These are phyloP conservation scores for Hericium erinaceus DNA, from an alignment of 768 basidiomycete genomes.

Conservation along the genomic window DNA sequence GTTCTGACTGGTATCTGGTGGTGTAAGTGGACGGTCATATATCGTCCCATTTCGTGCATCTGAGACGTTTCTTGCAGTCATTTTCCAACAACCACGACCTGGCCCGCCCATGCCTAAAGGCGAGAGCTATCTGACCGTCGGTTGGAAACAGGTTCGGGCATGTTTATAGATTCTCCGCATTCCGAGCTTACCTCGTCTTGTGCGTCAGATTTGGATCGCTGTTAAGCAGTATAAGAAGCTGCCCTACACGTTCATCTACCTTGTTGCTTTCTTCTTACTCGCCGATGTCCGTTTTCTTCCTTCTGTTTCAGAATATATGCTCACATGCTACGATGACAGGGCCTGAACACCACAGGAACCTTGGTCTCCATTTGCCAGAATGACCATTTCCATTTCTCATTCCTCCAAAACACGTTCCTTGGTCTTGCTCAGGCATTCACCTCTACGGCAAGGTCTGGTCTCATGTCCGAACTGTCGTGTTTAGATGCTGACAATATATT, in stretches of 20 bases:
- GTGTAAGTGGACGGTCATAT: constrained; percentile 41
- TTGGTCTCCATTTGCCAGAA: constrained; percentile 73
- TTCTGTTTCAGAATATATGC: not conserved
- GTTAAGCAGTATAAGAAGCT: constrained; percentile 67
- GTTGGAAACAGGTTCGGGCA: constrained; percentile 68
- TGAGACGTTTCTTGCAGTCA: constrained; percentile 34
- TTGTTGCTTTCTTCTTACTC: constrained; percentile 69
- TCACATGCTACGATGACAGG: constrained; percentile 30
- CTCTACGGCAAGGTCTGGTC: constrained; percentile 36
- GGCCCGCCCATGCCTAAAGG: constrained; percentile 73
- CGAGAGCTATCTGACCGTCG: constrained; percentile 69
- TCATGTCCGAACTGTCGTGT: not conserved
- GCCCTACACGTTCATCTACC: constrained; percentile 76
- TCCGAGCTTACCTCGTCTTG: not conserved
- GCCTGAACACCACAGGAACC: constrained; percentile 72
- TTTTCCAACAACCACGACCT: constrained; percentile 78
- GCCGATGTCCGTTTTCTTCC: constrained; percentile 46
- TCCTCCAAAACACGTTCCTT: constrained; percentile 72
- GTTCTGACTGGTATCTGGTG: constrained; percentile 80
- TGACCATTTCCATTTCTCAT: constrained; percentile 72
- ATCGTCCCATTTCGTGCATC: not conserved
- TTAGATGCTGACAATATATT: not conserved
- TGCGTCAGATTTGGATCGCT: constrained; percentile 62
- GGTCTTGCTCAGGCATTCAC: constrained; percentile 70
- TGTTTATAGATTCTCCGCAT: not conserved